Evolutionary conservation across 1,139 yeast species (phyloP).

Genomic region (Scheffersomyces quercinus): DNA sequence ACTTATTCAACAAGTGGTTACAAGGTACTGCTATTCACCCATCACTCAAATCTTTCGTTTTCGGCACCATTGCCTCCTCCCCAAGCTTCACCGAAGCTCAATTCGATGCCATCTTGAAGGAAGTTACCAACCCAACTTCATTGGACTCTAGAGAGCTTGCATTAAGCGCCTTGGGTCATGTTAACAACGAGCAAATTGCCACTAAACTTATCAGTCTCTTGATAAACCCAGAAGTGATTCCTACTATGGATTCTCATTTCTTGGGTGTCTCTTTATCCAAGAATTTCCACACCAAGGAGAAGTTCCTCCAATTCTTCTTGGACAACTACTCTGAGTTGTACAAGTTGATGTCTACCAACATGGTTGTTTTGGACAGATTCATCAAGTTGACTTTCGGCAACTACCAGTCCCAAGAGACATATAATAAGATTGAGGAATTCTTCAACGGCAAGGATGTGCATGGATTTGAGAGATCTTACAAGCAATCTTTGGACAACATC

Average conservation of each 20-base stretch:
- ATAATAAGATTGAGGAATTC: slow-evolving; percentile 48
- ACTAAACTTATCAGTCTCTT: slow-evolving; percentile 40
- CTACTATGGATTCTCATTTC: slow-evolving; percentile 73
- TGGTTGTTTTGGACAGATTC: slow-evolving; percentile 66
- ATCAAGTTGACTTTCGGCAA: slow-evolving; percentile 52
- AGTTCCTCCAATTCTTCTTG: slow-evolving; percentile 58
- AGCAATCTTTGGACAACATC: slow-evolving; percentile 56
- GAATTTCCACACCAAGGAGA: slow-evolving; percentile 50
- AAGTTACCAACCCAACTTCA: slow-evolving; percentile 56
- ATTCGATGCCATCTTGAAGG: slow-evolving; percentile 48
- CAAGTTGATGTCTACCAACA: slow-evolving; percentile 51
- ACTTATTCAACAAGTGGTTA: slow-evolving; percentile 40
- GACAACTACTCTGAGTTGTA: slow-evolving; percentile 52
- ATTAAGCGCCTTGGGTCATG: slow-evolving; percentile 58
- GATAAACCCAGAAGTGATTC: slow-evolving; percentile 44
- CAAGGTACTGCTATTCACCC: slow-evolving; percentile 47
- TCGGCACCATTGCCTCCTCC: slow-evolving; percentile 49
- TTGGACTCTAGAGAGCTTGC: slow-evolving; percentile 72
- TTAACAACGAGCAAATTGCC: slow-evolving; percentile 39
- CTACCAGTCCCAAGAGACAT: slow-evolving; percentile 45
- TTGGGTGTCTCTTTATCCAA: slow-evolving; percentile 52
- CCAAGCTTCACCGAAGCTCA: slow-evolving; percentile 41
- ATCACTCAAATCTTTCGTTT: slow-evolving; percentile 54
- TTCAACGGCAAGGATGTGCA: slow-evolving; percentile 56
- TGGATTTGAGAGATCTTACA: slow-evolving; percentile 61